Evolutionary conservation across 306 rosid genomes (phyloP), one percentile per base, ranked within the genome.

Genomic region (Ormosia semicastrata): DNA sequence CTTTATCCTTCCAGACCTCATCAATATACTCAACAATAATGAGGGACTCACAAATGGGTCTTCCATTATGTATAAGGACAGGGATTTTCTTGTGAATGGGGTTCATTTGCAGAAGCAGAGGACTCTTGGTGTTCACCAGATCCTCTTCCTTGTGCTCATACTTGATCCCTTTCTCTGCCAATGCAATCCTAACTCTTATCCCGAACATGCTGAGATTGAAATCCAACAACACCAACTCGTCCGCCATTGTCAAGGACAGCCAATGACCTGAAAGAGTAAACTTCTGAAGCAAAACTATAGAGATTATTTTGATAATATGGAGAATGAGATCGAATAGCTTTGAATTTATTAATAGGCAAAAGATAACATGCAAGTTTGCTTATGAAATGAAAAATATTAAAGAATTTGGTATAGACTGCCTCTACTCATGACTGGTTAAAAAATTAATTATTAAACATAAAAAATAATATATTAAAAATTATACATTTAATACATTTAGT

Each of bases 11-110:
- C 88, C 88, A 76, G 13, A 71, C 24, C 72, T 81, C 80, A 37
- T 85, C 88, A 8, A 85, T 76, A 9, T 85, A 81, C 43, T 85
- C 32, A 70, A 81, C 37, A 17, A 73, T 73, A 8, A 62, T 4
- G 53, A 71, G 58, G 5, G 85, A 85, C 1, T 76, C 88, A 39
- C 73, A 70, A 12, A 85, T 53, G 46, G 85, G 74, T 6, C 76
- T 85, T 0, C 85, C 88, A 13, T 76, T 80, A 54, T 76, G 87
- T 37, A 84, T 67, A 14, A 84, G 66, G 47, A 84, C 85, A 1
- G 82, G 87, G 44, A 75, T 64, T 43, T 80, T 71, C 62, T 85
- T 85, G 64, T 85, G 77, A 32, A 75, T 41, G 4, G 69, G 69
- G 69, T 63, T 63, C 69, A 63, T 63, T 63, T 34, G 24, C 2